Evolutionary conservation across 306 rosid species (phyloP).

Genomic region (Clitoria ternatea): DNA sequence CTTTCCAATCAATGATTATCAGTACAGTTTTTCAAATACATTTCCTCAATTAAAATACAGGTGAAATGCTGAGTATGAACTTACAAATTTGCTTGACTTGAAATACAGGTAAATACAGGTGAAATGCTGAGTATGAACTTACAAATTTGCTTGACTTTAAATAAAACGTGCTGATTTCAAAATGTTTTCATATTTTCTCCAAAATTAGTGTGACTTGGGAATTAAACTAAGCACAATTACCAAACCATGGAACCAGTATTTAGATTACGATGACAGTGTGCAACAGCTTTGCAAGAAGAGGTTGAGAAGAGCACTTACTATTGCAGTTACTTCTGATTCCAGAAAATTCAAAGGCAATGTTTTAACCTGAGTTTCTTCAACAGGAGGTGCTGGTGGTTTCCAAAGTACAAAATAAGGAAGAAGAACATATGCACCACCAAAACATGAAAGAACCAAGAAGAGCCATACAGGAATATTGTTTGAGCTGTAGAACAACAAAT

Average conservation of each 20-base stretch:
- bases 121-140: conserved; percentile 35
- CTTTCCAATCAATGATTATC: too few species aligned
- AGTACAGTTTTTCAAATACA: too few species aligned
- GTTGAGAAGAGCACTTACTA: conserved; percentile 43
- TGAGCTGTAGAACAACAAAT: conserved; percentile 54
- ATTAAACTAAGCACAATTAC: neutral
- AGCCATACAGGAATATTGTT: conserved; percentile 87
- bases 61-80: conserved; percentile 26
- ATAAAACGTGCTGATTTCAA: conserved; percentile 26
- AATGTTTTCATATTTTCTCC: neutral
- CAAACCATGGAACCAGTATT: conserved; percentile 1
- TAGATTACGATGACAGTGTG: neutral
- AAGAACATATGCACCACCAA: conserved; percentile 81
- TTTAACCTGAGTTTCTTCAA: conserved; percentile 61
- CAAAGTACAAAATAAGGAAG: conserved; percentile 94
- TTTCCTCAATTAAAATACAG: too few species aligned
- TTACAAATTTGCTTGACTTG: conserved; percentile 88
- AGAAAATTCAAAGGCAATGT: conserved; percentile 80
- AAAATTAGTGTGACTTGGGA: neutral
- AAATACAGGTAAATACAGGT: conserved; percentile 77
- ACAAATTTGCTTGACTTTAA: conserved; percentile 87
- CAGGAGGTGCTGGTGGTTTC: conserved; percentile 92
- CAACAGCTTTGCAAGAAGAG: conserved; percentile 1
- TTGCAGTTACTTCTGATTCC: conserved; percentile 80
- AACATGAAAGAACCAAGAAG: conserved; percentile 59